Conservation (phyloP, 805 yeast species). For the Candida ulmi region DNA sequence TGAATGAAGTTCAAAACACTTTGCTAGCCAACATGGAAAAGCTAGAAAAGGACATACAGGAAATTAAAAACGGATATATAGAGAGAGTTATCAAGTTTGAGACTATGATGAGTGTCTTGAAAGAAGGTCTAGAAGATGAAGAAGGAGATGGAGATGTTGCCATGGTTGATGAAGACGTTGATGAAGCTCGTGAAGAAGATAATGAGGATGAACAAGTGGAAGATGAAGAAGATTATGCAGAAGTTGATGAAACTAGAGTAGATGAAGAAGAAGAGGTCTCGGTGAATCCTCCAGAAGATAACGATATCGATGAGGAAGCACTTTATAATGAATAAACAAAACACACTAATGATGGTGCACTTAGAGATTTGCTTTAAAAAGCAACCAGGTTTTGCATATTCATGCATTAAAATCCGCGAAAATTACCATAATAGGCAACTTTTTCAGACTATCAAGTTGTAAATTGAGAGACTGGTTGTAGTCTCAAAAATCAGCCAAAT, state of each 20-base stretch:
- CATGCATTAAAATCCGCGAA: no score
- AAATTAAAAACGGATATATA: slow-evolving; percentile 5
- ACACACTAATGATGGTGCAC: no score
- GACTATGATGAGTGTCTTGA: slow-evolving; percentile 4
- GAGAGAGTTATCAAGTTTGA: slow-evolving; percentile 12
- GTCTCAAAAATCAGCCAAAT: no score
- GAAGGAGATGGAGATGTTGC: slow-evolving; percentile 7
- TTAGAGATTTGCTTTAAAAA: no score
- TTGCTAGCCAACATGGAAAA: neutral
- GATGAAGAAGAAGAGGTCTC: neutral
- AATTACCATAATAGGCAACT: no score
- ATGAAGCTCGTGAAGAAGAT: neutral
- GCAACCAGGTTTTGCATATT: no score
- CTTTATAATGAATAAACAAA: neutral
- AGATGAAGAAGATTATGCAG: neutral
- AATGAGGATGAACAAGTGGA: neutral
- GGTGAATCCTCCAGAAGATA: neutral
- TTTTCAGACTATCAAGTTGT: no score
- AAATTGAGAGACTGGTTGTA: no score
- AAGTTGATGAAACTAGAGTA: no score
- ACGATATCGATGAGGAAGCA: neutral
- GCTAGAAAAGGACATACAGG: slow-evolving; percentile 7
- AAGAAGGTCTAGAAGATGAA: neutral
- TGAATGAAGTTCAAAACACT: neutral
- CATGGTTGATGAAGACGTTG: neutral